Evolutionary conservation across 83 land plant species (phyloP).

Genomic region (Diphasiastrum complanatum): DNA sequence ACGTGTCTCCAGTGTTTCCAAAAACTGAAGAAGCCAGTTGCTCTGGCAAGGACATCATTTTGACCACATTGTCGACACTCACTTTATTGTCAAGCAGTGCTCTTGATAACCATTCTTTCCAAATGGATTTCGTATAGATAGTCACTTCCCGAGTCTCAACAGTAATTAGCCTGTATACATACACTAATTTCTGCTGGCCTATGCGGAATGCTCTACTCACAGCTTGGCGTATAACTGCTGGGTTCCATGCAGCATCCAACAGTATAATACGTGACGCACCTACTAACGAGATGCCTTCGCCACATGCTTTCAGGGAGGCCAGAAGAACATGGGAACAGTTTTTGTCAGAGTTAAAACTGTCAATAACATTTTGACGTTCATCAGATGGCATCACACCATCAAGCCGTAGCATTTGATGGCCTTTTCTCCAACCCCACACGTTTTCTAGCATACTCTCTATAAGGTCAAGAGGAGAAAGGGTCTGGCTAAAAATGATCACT

Average conservation of each 20-base stretch:
- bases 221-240: conserved; percentile 78
- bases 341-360: conserved; percentile 45
- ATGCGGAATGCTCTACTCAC: conserved; percentile 78
- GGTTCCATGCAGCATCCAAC: conserved; percentile 76
- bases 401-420: conserved; percentile 44
- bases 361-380: conserved; percentile 46
- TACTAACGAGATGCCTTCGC: conserved; percentile 74
- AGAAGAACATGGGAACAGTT: conserved; percentile 46
- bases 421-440: conserved; percentile 43
- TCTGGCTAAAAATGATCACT: conserved; percentile 70
- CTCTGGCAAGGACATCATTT: no score
- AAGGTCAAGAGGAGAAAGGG: conserved; percentile 50
- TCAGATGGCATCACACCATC: conserved; percentile 46
- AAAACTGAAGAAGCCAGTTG: no score
- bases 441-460: conserved; percentile 34
- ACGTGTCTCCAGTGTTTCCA: no score
- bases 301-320: conserved; percentile 83
- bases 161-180: conserved; percentile 54
- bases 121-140: conserved; percentile 16
- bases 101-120: conserved; percentile 19
- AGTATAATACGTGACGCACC: conserved; percentile 77
- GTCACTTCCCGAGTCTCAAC: conserved; percentile 32
- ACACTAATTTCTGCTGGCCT: conserved; percentile 67
- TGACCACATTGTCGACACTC: no score
- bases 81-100: no score